Evolutionary conservation across 2,329 filamentous ascomycete genomes (phyloP).

Genomic region (Cylindrodendrum hubeiense): DNA sequence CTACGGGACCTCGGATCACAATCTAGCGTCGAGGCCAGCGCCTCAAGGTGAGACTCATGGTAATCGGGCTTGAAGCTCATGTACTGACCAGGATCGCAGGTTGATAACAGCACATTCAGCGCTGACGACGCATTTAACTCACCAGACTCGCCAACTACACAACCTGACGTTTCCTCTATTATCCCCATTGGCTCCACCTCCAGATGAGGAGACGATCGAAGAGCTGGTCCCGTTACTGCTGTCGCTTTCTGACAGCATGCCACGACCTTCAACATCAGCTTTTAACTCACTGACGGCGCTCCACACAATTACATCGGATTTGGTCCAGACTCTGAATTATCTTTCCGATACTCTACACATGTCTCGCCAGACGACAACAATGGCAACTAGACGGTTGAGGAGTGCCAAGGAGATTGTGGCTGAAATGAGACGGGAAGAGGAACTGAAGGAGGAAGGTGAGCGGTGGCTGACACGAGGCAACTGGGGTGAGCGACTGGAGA

Average conservation of each 20-base stretch:
- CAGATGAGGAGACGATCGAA: conserved; percentile 75
- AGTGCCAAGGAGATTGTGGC: conserved; percentile 87
- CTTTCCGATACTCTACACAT: conserved; percentile 94
- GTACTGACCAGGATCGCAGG: conserved; percentile 56
- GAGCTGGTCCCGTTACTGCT: conserved; percentile 76
- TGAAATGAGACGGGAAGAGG: conserved; percentile 86
- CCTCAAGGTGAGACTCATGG: conserved; percentile 69
- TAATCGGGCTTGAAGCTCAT: background rate
- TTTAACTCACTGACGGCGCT: conserved; percentile 76
- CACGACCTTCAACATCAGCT: conserved; percentile 71
- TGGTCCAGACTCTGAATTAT: conserved; percentile 85
- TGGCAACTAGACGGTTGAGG: conserved; percentile 82
- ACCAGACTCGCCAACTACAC: conserved; percentile 82
- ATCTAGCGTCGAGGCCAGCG: conserved; percentile 77
- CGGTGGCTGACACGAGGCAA: conserved; percentile 84
- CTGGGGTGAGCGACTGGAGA: conserved; percentile 82
- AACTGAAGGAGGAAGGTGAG: conserved; percentile 84
- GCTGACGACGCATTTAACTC: conserved; percentile 78
- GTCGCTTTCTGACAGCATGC: conserved; percentile 74
- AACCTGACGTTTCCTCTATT: conserved; percentile 78
- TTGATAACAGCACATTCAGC: conserved; percentile 82
- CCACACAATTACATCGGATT: conserved; percentile 77
- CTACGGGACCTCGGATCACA: conserved; percentile 80
- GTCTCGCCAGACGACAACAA: conserved; percentile 87
- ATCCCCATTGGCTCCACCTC: conserved; percentile 74